These are phyloP conservation scores for Polytrichum formosum DNA, from an alignment of 225 moss, liverwort and hornwort genomes.

Conservation along the genomic window DNA sequence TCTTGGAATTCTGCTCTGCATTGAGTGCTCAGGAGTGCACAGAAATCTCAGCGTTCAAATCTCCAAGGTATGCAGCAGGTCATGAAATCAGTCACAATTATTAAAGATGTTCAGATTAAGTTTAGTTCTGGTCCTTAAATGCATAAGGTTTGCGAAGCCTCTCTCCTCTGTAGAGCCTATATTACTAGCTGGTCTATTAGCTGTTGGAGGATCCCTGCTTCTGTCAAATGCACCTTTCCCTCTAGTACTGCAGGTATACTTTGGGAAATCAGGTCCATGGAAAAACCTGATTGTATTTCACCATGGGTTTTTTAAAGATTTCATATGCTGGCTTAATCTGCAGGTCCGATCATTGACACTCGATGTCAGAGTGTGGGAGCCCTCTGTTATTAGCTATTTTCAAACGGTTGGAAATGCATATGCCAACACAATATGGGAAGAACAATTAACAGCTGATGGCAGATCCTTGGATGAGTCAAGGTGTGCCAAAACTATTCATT, in stretches of 20 bases:
- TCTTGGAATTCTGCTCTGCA: constrained; percentile 82
- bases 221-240: not conserved
- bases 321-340: constrained; percentile 8
- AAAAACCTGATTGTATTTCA: too few species aligned
- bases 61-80: constrained; percentile 51
- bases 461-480: constrained; percentile 27
- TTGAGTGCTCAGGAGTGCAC: constrained; percentile 94
- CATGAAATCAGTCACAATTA: not conserved
- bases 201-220: not conserved
- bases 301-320: too few species aligned
- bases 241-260: too few species aligned
- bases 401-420: constrained; percentile 76
- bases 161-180: not conserved
- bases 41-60: constrained; percentile 93
- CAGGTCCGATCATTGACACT: constrained; percentile 89
- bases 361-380: constrained; percentile 97
- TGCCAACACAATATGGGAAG: constrained; percentile 94
- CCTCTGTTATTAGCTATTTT: constrained; percentile 88
- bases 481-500: too few species aligned
- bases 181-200: not conserved
- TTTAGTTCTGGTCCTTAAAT: too few species aligned
- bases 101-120: too few species aligned
- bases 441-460: constrained; percentile 42
- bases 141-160: not conserved
- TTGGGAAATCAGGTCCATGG: too few species aligned